These are phyloP conservation scores for Ceratobasidium sp. DNA, from an alignment of 1,284 basidiomycete genomes.

Conservation along the genomic window DNA sequence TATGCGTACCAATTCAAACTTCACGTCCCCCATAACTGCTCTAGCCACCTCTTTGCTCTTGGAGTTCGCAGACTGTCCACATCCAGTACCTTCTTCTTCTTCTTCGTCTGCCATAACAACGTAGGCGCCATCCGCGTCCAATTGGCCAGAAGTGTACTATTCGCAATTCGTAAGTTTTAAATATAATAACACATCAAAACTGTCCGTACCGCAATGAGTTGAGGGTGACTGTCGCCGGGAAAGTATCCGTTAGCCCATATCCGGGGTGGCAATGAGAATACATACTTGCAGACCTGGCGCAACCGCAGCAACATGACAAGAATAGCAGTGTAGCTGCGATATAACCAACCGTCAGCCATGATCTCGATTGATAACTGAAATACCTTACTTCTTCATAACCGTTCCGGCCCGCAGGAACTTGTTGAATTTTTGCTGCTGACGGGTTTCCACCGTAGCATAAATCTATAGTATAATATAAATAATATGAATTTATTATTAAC, in stretches of 20 bases:
- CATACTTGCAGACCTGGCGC: slow-evolving; percentile 69
- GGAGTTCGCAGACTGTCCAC: too few species aligned
- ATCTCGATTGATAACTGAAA: background rate
- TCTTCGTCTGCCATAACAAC: slow-evolving; percentile 61
- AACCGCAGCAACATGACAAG: slow-evolving; percentile 77
- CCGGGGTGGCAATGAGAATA: slow-evolving; percentile 4
- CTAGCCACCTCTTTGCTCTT: too few species aligned
- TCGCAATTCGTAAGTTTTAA: background rate
- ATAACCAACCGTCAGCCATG: background rate
- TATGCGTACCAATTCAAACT: too few species aligned
- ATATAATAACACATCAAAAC: too few species aligned
- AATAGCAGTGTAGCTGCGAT: slow-evolving; percentile 43
- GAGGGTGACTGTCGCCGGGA: slow-evolving; percentile 64
- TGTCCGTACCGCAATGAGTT: slow-evolving; percentile 68
- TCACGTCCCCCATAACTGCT: too few species aligned
- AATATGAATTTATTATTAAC: too few species aligned
- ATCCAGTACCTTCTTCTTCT: too few species aligned
- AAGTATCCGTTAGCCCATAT: background rate
- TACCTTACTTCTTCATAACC: slow-evolving; percentile 71
- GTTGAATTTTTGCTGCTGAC: slow-evolving; percentile 69
- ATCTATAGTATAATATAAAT: slow-evolving; percentile 60
- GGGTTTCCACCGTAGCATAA: slow-evolving; percentile 71
- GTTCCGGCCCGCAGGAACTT: slow-evolving; percentile 71
- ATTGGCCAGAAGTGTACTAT: slow-evolving; percentile 46
- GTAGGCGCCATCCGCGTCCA: slow-evolving; percentile 61